These are phyloP conservation scores for Chrysoporthe austroafricana DNA, from an alignment of 2,329 filamentous ascomycete genomes.

Conservation along the genomic window DNA sequence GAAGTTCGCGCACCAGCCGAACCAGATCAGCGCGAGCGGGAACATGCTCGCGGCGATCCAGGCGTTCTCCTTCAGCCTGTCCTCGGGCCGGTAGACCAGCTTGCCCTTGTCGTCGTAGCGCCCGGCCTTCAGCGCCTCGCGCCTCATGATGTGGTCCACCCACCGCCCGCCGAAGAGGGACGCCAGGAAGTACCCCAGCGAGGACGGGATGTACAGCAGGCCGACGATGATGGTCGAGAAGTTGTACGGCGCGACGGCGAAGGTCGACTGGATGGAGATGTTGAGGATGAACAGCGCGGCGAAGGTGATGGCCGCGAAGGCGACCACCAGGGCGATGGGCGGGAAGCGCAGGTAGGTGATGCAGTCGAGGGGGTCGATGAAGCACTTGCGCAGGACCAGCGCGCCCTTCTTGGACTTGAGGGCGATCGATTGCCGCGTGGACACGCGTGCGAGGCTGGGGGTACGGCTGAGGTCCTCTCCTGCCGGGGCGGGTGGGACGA, in stretches of 20 bases:
- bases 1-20: constrained; percentile 70
- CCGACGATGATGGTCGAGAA: constrained; percentile 72
- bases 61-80: constrained; percentile 81
- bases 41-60: constrained; percentile 74
- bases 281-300: constrained; percentile 77
- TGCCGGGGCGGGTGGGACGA: constrained; percentile 12
- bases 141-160: constrained; percentile 81
- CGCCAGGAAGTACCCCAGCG: constrained; percentile 71
- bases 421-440: constrained; percentile 65
- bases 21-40: constrained; percentile 69
- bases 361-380: constrained; percentile 75
- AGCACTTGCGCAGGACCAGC: constrained; percentile 58
- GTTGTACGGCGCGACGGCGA: constrained; percentile 68
- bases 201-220: constrained; percentile 76
- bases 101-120: constrained; percentile 69
- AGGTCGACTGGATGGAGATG: constrained; percentile 74
- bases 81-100: constrained; percentile 73
- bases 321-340: constrained; percentile 73
- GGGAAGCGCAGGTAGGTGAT: constrained; percentile 75
- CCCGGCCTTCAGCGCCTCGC: constrained; percentile 71
- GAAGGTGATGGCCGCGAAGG: constrained; percentile 76
- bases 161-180: constrained; percentile 74
- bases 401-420: constrained; percentile 58
- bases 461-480: constrained; percentile 22
- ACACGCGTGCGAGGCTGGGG: constrained; percentile 50